Conservation (phyloP, 2,329 filamentous ascomycete species). For the Fusarium stilboides region DNA sequence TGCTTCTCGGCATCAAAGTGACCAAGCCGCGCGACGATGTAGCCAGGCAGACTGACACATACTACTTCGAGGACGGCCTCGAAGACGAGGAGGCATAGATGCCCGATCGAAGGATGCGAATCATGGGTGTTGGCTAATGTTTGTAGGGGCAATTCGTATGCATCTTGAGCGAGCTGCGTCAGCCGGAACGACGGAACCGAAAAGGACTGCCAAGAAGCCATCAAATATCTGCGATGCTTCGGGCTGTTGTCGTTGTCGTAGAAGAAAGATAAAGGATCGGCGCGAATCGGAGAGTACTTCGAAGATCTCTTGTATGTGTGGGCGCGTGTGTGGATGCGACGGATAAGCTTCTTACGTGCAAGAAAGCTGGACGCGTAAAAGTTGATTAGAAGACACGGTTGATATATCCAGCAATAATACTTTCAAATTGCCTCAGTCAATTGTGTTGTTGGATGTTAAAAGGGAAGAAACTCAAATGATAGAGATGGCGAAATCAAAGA, state of each 20-base stretch:
- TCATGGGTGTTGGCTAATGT: conserved; percentile 62
- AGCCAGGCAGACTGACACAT: conserved; percentile 93
- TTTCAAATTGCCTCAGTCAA: conserved; percentile 23
- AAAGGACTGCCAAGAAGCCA: conserved; percentile 57
- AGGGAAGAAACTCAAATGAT: conserved; percentile 13
- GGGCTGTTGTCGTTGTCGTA: conserved; percentile 18
- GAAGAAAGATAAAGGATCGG: conserved; percentile 19
- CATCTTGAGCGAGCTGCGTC: conserved; percentile 55
- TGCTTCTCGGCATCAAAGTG: conserved; percentile 97
- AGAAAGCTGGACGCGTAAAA: conserved; percentile 6
- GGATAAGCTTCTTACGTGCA: conserved; percentile 25
- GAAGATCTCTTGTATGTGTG: conserved; percentile 25
- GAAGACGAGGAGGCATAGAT: conserved; percentile 87
- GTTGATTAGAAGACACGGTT: conserved; percentile 4
- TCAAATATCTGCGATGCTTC: conserved; percentile 43
- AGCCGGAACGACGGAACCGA: conserved; percentile 64
- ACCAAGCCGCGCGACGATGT: conserved; percentile 89
- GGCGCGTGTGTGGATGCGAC: conserved; percentile 18
- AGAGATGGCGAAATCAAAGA: conserved; percentile 34
- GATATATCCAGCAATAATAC: conserved; percentile 9
- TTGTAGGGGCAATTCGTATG: conserved; percentile 61
- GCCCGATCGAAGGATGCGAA: conserved; percentile 75
- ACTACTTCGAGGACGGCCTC: conserved; percentile 96
- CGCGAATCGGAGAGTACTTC: conserved; percentile 27
- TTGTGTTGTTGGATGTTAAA: conserved; percentile 6